Conservation (phyloP, 352 stramenopile species). For the Globisporangium paroecandrum region DNA sequence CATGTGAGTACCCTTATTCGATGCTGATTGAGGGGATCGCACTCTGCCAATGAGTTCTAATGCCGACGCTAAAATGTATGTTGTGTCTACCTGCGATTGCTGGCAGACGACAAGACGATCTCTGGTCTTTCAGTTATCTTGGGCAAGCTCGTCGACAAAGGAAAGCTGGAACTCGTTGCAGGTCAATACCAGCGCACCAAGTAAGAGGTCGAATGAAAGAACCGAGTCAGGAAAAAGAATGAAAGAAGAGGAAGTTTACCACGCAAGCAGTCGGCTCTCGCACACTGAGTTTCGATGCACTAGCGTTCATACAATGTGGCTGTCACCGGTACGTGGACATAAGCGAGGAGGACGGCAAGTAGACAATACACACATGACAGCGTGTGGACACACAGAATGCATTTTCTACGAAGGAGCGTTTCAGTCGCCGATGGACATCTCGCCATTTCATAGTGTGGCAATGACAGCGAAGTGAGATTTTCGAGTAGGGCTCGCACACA, state of each 20-base stretch:
- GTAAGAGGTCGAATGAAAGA: not conserved
- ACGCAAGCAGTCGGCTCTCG: not conserved
- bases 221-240: not conserved
- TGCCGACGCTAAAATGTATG: not conserved
- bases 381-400: no score
- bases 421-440: no score
- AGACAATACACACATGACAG: no score
- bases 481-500: no score
- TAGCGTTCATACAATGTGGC: no score
- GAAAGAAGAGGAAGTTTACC: not conserved
- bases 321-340: no score
- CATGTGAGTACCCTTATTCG: constrained; percentile 43
- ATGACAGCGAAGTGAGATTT: no score
- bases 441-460: no score
- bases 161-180: constrained; percentile 61
- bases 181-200: constrained; percentile 58
- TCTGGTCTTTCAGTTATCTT: constrained; percentile 70
- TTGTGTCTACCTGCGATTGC: constrained; percentile 17
- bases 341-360: no score
- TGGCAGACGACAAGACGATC: constrained; percentile 78
- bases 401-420: no score
- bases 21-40: not conserved
- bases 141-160: constrained; percentile 60
- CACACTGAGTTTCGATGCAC: no score
- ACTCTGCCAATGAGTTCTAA: not conserved